Evolutionary conservation across 805 yeast genomes (phyloP), one percentile per base, ranked within the genome.

Genomic region (Yarrowia sp.): DNA sequence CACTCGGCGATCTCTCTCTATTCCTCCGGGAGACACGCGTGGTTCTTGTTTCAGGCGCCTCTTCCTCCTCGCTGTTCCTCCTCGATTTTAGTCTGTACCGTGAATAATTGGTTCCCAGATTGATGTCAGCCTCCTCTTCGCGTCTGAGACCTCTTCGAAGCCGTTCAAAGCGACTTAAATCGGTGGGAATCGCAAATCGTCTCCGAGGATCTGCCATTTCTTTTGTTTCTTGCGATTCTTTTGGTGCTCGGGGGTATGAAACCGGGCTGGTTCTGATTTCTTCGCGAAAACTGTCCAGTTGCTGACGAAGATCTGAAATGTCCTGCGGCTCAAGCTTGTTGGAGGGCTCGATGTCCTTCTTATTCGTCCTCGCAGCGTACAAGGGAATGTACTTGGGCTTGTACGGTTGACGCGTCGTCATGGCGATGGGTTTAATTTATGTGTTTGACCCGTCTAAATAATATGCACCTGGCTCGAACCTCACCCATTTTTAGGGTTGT

Each of bases 391-490:
- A 58, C 50, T 58, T 58, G 13, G 64, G 64, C 15, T 14, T 42
- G 64, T 58, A 58, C 33, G 50, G 64, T 58, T 58, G 49, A 43
- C 64, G 64, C 40, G 50, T 58, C 58, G 58, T 38, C 58, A 52
- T 52, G 33, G 58, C 58, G 43, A 52, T 52, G 34, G 43, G 58
- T 38, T 52, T 19, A 52, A 52, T 52, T 52, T 52, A 38, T 52
- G 58, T 52, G 43, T 38, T 10, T 15, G 40, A n/a, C 33, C 38
- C 9, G 13, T 17, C 9, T 38, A 30, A 13, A 17, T 52, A 13
- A 30, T 20, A 38, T 50, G 56, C 24, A 17, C 6, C 10, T 5
- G n/a, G 17, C 3, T n/a, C 30, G n/a, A 52, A 52, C 58, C 58
- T 52, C 58, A 52, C 34, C 2, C 13, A 12, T 10, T 12, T 52